These are phyloP conservation scores for Trichoderma gracile DNA, from an alignment of 2,329 filamentous ascomycete species.

Conservation along the genomic window DNA sequence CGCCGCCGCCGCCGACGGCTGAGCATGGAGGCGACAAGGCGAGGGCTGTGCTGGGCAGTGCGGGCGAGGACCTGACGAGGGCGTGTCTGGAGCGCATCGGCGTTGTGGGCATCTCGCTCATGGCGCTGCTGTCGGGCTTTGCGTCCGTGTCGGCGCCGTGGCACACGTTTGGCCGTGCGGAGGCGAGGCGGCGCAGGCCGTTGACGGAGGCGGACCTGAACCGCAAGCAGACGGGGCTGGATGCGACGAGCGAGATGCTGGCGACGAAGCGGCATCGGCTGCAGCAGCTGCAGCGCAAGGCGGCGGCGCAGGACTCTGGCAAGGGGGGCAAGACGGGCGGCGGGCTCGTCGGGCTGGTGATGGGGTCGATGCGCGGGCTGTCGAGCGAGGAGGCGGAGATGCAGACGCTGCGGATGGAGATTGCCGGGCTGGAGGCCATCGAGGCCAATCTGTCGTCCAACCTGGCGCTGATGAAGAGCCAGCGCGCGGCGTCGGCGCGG, in stretches of 20 bases:
- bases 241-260: constrained; percentile 79
- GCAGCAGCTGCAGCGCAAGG: constrained; percentile 67
- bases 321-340: constrained; percentile 28
- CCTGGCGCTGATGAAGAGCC: constrained; percentile 62
- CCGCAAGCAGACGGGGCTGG: constrained; percentile 75
- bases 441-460: constrained; percentile 67
- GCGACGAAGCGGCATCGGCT: constrained; percentile 71
- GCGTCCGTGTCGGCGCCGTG: constrained; percentile 85
- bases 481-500: constrained; percentile 64
- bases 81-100: constrained; percentile 70
- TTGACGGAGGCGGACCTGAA: constrained; percentile 73
- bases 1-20: constrained; percentile 25
- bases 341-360: constrained; percentile 71
- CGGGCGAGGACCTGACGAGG: constrained; percentile 45
- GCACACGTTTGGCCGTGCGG: constrained; percentile 73
- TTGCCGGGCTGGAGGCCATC: constrained; percentile 79
- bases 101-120: constrained; percentile 80
- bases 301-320: constrained; percentile 44
- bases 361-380: constrained; percentile 69
- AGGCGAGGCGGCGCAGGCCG: constrained; percentile 50
- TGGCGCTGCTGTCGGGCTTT: constrained; percentile 86
- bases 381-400: constrained; percentile 61
- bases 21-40: constrained; percentile 6
- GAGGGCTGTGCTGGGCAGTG: background rate
- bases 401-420: constrained; percentile 68